Evolutionary conservation across 441 rosid species (phyloP), one percentile per base, ranked within the genome.

Genomic region (Bocquillonia castaneifolia): DNA sequence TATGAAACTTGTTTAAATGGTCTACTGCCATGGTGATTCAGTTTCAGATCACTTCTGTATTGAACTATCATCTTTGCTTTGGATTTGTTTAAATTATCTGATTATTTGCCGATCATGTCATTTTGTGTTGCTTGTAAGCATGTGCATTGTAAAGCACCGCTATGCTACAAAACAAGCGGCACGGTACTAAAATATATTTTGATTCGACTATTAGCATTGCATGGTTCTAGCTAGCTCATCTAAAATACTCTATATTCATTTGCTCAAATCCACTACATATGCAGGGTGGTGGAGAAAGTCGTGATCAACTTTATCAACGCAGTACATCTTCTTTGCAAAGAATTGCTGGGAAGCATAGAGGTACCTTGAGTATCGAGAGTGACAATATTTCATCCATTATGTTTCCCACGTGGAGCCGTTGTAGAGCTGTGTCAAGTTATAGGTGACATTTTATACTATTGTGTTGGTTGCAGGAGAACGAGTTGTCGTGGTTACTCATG

Each of bases 201-300:
- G 18, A 20, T 14, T 12, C n/a, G 47, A 64, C 37, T 20, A 44
- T 26, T 51, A 20, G 15, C 15, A 32, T 10, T 44, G 31, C 4
- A 5, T 20, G n/a, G 25, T 3, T 44, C n/a, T n/a, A n/a, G n/a
- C n/a, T n/a, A n/a, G n/a, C n/a, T n/a, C n/a, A n/a, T n/a, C n/a
- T n/a, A n/a, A 40, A 18, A n/a, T 29, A 18, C n/a, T 66, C 40
- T 20, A 25, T 5, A 42, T 37, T 26, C 14, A 40, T 39, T 23
- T 40, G 36, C 47, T 63, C 26, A 40, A 37, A 47, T 71, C 59
- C 44, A 25, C 57, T 59, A 3, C 51, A 51, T 66, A 59, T 76
- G 56, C 72, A 89, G 96, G 97, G 96, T 64, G 93, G 96, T 72
- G 96, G 96, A 76, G 98, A 92, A 83, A 90, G 96, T 77, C 80